Evolutionary conservation across 345 rosid species (phyloP).

Genomic region (Eucalyptus curtisii): DNA sequence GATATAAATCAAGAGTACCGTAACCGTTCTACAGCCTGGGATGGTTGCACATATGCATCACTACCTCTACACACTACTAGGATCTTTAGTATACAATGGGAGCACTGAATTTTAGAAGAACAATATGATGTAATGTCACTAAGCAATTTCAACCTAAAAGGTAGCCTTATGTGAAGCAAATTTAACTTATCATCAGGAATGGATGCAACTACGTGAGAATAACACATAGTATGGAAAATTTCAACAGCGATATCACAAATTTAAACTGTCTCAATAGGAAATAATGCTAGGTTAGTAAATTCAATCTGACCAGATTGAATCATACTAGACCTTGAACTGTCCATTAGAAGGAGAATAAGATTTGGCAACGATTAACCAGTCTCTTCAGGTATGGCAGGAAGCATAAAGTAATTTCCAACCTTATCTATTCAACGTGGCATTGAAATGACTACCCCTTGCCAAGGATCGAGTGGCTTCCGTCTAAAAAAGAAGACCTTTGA

Average conservation of each 20-base stretch:
- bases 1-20: not conserved
- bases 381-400: not conserved
- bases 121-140: not conserved
- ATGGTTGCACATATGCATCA: no score
- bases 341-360: not conserved
- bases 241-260: not conserved
- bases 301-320: not conserved
- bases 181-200: not conserved
- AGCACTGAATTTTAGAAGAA: not conserved
- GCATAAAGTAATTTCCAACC: not conserved
- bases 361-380: not conserved
- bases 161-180: not conserved
- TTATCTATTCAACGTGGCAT: slow-evolving; percentile 47
- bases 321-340: not conserved
- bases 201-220: fast-evolving
- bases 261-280: fast-evolving
- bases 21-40: not conserved
- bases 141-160: not conserved
- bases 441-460: no score
- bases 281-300: not conserved
- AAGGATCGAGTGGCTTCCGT: no score
- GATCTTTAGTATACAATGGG: not conserved
- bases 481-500: no score
- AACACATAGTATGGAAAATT: not conserved
- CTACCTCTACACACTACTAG: not conserved